Evolutionary conservation across 441 rosid genomes (phyloP).

Genomic region (Geranium incanum): DNA sequence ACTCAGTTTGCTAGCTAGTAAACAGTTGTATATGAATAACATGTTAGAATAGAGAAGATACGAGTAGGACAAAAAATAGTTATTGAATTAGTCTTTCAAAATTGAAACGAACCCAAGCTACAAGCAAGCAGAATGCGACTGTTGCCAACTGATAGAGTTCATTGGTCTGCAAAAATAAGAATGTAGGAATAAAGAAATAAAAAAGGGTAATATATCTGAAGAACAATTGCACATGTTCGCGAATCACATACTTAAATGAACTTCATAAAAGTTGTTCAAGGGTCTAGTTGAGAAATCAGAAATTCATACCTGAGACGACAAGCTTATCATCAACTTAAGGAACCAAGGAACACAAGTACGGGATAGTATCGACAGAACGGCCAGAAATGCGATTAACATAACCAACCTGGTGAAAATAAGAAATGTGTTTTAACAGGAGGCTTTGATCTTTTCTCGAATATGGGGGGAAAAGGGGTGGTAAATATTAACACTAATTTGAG

Average conservation of each 20-base stretch:
- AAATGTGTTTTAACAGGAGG: not conserved
- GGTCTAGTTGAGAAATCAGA: not conserved
- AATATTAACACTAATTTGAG: not conserved
- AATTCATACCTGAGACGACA: constrained; percentile 22
- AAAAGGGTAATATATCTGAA: not conserved
- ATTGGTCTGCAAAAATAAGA: constrained; percentile 22
- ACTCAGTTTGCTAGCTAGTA: not conserved
- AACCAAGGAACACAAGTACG: constrained; percentile 28
- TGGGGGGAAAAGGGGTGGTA: not conserved
- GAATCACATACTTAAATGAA: not conserved
- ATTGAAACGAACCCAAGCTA: constrained; percentile 26
- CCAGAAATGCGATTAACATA: constrained; percentile 22
- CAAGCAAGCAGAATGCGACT: constrained; percentile 32
- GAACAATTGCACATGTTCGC: not conserved
- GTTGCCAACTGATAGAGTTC: constrained; percentile 30
- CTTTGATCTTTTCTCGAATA: not conserved
- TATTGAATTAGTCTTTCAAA: not conserved
- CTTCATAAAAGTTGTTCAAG: not conserved
- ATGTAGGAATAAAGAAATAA: not conserved
- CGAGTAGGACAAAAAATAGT: not conserved
- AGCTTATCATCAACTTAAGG: constrained; percentile 27
- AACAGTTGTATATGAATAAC: not conserved
- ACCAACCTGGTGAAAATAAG: constrained; percentile 19
- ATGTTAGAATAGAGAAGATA: not conserved
- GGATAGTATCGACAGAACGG: constrained; percentile 21